Conservation (phyloP, 2,329 filamentous ascomycete species). For the Hypoxylon sp. region DNA sequence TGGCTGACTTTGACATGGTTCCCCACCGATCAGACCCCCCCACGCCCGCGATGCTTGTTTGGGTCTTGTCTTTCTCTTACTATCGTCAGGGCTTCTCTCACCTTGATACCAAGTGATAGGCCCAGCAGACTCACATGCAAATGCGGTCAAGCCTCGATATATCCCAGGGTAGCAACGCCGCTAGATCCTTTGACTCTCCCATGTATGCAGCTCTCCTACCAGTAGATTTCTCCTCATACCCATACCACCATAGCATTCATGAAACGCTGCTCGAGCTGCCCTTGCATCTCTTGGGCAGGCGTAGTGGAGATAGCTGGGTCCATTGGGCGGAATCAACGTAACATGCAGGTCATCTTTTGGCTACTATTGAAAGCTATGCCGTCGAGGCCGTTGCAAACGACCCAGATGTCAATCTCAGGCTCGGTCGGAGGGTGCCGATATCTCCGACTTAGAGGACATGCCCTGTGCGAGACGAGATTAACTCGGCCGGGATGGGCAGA, state of each 20-base stretch:
- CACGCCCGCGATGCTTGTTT: conserved; percentile 15
- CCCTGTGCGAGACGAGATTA: neutral
- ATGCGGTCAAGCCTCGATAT: conserved; percentile 20
- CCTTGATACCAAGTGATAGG: conserved; percentile 10
- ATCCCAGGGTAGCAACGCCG: conserved; percentile 2
- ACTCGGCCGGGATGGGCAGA: neutral
- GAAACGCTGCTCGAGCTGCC: conserved; percentile 18
- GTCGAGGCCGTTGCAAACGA: conserved; percentile 15
- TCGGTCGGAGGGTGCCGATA: conserved; percentile 12
- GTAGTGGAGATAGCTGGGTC: conserved; percentile 24
- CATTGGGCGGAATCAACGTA: conserved; percentile 28
- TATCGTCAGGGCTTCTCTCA: conserved; percentile 20
- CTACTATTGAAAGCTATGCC: conserved; percentile 9
- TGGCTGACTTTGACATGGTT: conserved; percentile 26
- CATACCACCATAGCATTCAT: conserved; percentile 26
- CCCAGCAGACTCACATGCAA: conserved; percentile 26
- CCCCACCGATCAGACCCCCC: conserved; percentile 29
- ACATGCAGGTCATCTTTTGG: conserved; percentile 21
- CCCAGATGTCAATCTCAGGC: conserved; percentile 2
- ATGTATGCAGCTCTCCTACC: conserved; percentile 2
- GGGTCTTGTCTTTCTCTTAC: conserved; percentile 11
- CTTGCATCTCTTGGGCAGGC: conserved; percentile 29
- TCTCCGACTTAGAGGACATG: neutral
- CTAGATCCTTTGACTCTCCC: neutral
- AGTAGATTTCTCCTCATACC: conserved; percentile 8